phyloP scores from a whole-genome alignment of 495 filamentous ascomycete genomes.

The Copromyces sp. region DNA sequence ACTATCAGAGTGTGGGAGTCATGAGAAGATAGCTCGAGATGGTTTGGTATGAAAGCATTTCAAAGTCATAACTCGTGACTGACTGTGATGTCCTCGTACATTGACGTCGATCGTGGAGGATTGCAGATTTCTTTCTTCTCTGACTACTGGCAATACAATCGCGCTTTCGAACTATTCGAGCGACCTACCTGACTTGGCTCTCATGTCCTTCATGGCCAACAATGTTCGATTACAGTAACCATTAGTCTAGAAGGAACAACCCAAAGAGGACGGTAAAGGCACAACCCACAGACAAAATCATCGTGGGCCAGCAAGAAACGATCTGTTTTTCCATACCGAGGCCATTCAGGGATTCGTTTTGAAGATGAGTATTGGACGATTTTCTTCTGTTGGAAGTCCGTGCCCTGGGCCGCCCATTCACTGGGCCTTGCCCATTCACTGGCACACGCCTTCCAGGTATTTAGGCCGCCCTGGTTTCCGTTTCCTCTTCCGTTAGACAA shows the following conservation, averaged over 20 bases:
- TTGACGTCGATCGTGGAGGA: background rate
- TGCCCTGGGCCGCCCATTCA: too few relatives aligned
- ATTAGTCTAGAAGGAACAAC: background rate
- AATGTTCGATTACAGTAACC: background rate
- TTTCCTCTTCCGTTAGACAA: too few relatives aligned
- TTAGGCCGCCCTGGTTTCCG: too few relatives aligned
- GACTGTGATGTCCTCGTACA: background rate
- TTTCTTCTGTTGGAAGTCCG: too few relatives aligned
- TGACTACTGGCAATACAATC: background rate
- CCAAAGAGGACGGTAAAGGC: background rate
- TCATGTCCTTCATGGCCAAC: background rate
- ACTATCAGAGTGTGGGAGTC: background rate
- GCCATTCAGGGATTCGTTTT: too few relatives aligned
- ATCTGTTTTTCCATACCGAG: too few relatives aligned
- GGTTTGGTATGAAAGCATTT: background rate
- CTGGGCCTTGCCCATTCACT: too few relatives aligned
- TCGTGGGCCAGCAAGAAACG: too few relatives aligned
- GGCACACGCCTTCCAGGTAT: too few relatives aligned
- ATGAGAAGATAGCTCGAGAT: background rate
- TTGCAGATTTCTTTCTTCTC: background rate
- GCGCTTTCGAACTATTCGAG: background rate
- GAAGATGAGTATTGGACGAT: too few relatives aligned
- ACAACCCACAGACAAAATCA: background rate
- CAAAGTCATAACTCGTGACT: background rate
- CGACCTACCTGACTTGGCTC: background rate